Evolutionary conservation across 805 yeast genomes (phyloP), one percentile per base, ranked within the genome.

Genomic region (Kuraishia molischiana): DNA sequence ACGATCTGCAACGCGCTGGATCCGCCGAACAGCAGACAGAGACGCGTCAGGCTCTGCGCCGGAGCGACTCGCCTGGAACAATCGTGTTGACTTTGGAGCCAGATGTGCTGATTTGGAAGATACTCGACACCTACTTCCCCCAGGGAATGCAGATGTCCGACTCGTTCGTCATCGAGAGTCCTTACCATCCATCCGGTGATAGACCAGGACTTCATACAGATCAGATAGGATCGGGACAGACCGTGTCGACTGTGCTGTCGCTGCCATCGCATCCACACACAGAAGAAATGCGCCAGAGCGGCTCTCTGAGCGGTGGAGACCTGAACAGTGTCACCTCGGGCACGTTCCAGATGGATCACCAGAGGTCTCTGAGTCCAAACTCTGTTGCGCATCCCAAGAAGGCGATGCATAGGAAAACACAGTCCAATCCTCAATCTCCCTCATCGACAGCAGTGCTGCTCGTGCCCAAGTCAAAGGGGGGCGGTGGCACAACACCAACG

Each of bases 61-160:
- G 26, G 15, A 13, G 17, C 17, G 8, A 6, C 10, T 29, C 31
- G 5, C 31, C 31, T 10, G 34, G 13, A 13, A 5, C 22, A 6
- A 8, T 20, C 15, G 8, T n/a, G 4, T 5, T 35, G 4, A 15
- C 44, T 2, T 38, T 79, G 4, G 77, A 74, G 40, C 85, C 92
- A 0, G 90, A 83, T 49, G 71, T 68, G 36, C 54, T 61, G 15
- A 74, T 84, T 1, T 75, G 77, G 73, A 55, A 59, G 8, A 46
- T 81, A 0, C 45, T 84, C 6, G 87, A 82, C 41, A 59, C 60
- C 17, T 70, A 67, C 47, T 83, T 61, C 50, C 85, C 87, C 0
- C 52, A 61, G n/a, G 85, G 86, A 0, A 83, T 81, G 87, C 45
- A 54, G 2, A 70, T 79, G 67, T 58, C 61, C 14, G 85, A 80